These are phyloP conservation scores for Spergularia bocconei DNA, from an alignment of 148 eudicot species.

Conservation along the genomic window DNA sequence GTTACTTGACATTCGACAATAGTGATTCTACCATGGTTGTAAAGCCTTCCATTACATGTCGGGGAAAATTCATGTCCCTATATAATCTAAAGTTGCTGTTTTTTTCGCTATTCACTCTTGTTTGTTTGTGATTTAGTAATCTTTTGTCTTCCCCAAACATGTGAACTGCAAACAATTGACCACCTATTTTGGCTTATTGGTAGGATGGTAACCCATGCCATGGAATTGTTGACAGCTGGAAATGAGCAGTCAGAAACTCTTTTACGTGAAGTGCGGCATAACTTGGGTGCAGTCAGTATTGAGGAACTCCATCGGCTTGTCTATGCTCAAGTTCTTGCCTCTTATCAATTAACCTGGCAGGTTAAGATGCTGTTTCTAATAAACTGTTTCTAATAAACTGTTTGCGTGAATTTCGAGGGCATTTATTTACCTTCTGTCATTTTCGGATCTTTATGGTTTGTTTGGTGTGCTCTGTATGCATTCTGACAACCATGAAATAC, in stretches of 20 bases:
- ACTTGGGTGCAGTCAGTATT: slow-evolving; percentile 78
- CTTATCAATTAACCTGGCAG: slow-evolving; percentile 96
- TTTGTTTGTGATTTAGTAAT: background rate
- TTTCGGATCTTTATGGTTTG: background rate
- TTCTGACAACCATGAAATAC: background rate
- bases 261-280: slow-evolving; percentile 65
- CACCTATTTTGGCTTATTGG: slow-evolving; percentile 20
- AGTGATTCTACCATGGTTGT: background rate
- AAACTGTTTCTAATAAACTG: background rate
- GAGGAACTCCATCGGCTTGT: slow-evolving; percentile 95
- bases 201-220: slow-evolving; percentile 94
- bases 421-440: slow-evolving; percentile 2
- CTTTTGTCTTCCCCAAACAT: too few relatives aligned
- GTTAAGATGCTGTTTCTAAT: slow-evolving; percentile 32
- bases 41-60: background rate
- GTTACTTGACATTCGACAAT: background rate
- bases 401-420: background rate
- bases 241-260: slow-evolving; percentile 70
- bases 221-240: slow-evolving; percentile 88
- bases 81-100: background rate
- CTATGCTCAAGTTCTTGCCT: slow-evolving; percentile 93
- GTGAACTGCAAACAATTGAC: background rate
- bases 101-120: background rate
- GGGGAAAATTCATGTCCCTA: background rate
- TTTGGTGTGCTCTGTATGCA: background rate